These are phyloP conservation scores for Candida verbasci DNA, from an alignment of 805 yeast genomes.

Conservation along the genomic window DNA sequence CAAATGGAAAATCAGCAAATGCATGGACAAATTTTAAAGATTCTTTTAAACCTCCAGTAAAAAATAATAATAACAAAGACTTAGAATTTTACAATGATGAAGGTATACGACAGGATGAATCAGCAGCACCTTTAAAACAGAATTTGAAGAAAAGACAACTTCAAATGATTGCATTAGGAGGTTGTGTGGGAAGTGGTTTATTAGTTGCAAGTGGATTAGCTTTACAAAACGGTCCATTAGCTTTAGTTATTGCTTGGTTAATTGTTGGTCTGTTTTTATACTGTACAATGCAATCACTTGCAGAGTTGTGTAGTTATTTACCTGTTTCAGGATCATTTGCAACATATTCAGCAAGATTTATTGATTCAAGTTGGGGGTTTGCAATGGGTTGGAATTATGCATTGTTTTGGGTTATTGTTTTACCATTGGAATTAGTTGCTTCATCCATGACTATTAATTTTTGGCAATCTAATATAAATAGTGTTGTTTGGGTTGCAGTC, in stretches of 20 bases:
- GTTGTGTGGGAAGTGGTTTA: constrained; percentile 40
- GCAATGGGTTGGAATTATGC: constrained; percentile 46
- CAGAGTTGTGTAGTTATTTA: constrained; percentile 34
- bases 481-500: constrained; percentile 39
- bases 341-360: constrained; percentile 35
- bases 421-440: constrained; percentile 41
- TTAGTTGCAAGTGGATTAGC: constrained; percentile 38
- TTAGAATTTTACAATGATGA: constrained; percentile 3
- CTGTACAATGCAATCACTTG: constrained; percentile 40
- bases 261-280: constrained; percentile 36
- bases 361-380: constrained; percentile 43
- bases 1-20: not conserved
- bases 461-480: constrained; percentile 35
- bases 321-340: constrained; percentile 41
- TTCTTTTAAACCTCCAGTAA: constrained; percentile 27
- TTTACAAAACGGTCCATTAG: constrained; percentile 26
- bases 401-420: constrained; percentile 39
- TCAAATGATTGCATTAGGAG: constrained; percentile 39
- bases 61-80: constrained; percentile 10
- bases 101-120: constrained; percentile 6
- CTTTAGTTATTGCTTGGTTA: constrained; percentile 28
- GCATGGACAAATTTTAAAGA: constrained; percentile 24
- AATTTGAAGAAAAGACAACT: constrained; percentile 27
- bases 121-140: constrained; percentile 13
- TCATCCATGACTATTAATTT: constrained; percentile 36